Evolutionary conservation across 305 asterid genomes (phyloP), one percentile per base, ranked within the genome.

Genomic region (Rubia tinctorum): DNA sequence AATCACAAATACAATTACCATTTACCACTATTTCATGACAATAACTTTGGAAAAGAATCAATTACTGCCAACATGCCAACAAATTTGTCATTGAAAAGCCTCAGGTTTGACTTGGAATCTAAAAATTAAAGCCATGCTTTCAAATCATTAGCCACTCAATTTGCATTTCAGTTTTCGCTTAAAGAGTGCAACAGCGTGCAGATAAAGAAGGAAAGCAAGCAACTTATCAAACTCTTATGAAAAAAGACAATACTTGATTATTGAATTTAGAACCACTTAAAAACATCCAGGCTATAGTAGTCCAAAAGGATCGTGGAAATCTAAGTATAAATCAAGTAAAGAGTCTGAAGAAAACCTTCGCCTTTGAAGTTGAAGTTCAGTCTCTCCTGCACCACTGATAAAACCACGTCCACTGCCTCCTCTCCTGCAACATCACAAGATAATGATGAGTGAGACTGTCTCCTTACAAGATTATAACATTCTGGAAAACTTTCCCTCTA

Each of bases 381-480:
- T 90, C 87, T 95, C 99, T 84, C 99, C 99, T 76, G 99, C 96
- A 80, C 99, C 99, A 74, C 99, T 88, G 64, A 92, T 90, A 78
- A 95, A 95, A 71, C 99, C 98, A 74, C 89, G 96, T 42, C 99
- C 99, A 73, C 97, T 98, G 43, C 98, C 91, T 84, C 97, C 98
- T 87, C 98, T 92, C 99, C 99, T 95, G 90, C 80, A 84, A 30
- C 8, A 43, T 17, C 7, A 23, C 44, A 60, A 49, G 67, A 68
- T 17, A 45, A 65, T 27, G 13, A 25, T 2, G 15, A 42, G 72
- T 67, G 12, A 34, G 34, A 40, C 61, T 49, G 51, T 11, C 43
- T 20, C 34, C 58, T 67, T 8, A 69, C 17, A 30, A 53, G 51
- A n/a, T 18, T 0, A 17, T 34, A 7, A 10, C 66, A 70, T 55